Conservation (phyloP, 345 rosid genomes). For the Ceriops zippeliana region DNA sequence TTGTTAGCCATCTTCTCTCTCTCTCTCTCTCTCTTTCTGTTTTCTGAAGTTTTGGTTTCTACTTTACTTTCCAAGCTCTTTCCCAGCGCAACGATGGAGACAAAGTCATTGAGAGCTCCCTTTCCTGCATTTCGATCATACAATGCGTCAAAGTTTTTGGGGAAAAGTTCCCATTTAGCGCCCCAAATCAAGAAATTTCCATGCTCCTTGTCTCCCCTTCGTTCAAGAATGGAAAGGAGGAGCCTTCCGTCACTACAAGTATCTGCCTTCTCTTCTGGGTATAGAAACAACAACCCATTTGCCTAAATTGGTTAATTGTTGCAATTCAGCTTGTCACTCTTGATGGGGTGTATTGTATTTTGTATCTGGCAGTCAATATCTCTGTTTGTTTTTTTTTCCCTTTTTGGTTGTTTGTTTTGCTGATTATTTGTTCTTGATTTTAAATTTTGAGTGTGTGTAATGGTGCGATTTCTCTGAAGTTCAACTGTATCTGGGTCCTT, state of each 20-base stretch:
- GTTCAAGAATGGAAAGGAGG: conserved; percentile 30
- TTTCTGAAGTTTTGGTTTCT: not conserved
- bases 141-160: conserved; percentile 21
- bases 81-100: conserved; percentile 43
- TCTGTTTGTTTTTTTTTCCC: not conserved
- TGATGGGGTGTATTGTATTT: conserved; percentile 2
- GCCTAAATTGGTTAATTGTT: conserved; percentile 4
- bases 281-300: conserved; percentile 16
- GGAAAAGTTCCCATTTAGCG: conserved; percentile 19
- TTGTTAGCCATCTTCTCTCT: not conserved
- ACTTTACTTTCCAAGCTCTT: not conserved
- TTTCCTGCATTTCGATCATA: conserved; percentile 29
- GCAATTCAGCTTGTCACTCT: conserved; percentile 5
- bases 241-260: conserved; percentile 34
- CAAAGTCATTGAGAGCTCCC: conserved; percentile 40
- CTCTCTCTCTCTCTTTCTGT: not conserved
- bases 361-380: not conserved
- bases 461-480: too few species aligned
- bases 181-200: conserved; percentile 14
- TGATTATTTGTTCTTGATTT: not conserved
- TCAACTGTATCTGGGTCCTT: too few species aligned
- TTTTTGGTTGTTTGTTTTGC: not conserved
- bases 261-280: conserved; percentile 48
- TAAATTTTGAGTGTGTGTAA: too few species aligned
- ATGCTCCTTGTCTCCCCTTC: conserved; percentile 2